These are phyloP conservation scores for Ustulina deusta DNA, from an alignment of 2,329 filamentous ascomycete genomes.

Conservation along the genomic window DNA sequence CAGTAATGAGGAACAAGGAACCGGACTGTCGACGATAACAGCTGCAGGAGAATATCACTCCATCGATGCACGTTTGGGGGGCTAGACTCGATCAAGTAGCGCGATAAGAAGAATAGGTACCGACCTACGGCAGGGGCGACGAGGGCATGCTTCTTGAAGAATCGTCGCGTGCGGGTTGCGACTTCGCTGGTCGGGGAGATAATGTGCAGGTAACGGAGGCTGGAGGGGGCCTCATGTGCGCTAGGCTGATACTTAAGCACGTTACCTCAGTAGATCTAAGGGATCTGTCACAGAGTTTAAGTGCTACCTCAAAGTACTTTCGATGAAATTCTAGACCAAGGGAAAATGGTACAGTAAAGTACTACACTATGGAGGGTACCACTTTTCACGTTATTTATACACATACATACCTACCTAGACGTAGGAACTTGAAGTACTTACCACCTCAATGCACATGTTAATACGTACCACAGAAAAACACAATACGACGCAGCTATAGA, in stretches of 20 bases:
- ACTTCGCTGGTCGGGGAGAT: not conserved
- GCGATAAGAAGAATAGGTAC: constrained; percentile 2
- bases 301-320: no score
- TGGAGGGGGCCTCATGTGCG: constrained; percentile 1
- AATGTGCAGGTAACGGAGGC: not conserved
- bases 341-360: not conserved
- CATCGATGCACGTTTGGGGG: not conserved
- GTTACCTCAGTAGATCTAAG: no score
- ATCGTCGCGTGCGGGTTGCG: constrained; percentile 3
- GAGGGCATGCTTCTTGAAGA: not conserved
- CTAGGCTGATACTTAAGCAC: no score
- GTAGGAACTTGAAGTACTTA: no score
- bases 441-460: not conserved
- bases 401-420: not conserved
- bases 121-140: not conserved
- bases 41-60: not conserved
- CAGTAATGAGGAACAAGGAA: not conserved
- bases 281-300: no score
- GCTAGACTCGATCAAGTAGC: not conserved
- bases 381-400: not conserved
- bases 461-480: not conserved
- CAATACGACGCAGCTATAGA: not conserved
- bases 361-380: not conserved
- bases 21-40: not conserved
- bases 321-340: not conserved